phyloP scores from a whole-genome alignment of 257 asterid genomes.

The Buddleja alternifolia region DNA sequence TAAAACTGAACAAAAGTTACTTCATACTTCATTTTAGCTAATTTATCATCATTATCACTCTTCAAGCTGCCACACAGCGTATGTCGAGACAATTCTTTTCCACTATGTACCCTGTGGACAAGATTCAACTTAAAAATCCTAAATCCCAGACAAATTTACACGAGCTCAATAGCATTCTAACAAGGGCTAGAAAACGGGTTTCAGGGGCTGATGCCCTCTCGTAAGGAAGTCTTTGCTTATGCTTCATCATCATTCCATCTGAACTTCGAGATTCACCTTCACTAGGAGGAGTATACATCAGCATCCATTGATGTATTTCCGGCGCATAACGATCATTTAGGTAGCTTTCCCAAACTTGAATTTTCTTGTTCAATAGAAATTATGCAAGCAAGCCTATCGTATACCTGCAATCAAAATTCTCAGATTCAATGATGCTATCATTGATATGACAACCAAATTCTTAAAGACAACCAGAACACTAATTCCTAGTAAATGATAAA shows the following conservation, averaged over 20 bases:
- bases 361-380: constrained; percentile 83
- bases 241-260: neutral
- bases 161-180: neutral
- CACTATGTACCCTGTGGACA: neutral
- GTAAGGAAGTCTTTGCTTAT: neutral
- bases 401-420: constrained; percentile 59
- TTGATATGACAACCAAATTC: neutral
- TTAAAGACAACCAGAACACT: neutral
- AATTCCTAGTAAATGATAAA: neutral
- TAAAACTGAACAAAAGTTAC: too few relatives aligned
- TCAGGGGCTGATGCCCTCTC: neutral
- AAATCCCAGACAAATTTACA: neutral
- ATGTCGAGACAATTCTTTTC: neutral
- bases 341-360: constrained; percentile 48
- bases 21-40: neutral
- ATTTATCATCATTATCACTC: neutral
- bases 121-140: neutral
- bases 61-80: neutral
- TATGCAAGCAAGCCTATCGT: constrained; percentile 72
- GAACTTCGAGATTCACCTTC: neutral
- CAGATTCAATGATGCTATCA: neutral
- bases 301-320: neutral
- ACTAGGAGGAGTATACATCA: neutral
- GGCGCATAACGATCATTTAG: constrained; percentile 25
- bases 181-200: neutral